Conservation (phyloP, 2,329 filamentous ascomycete species). For the Balansia obtecta region DNA sequence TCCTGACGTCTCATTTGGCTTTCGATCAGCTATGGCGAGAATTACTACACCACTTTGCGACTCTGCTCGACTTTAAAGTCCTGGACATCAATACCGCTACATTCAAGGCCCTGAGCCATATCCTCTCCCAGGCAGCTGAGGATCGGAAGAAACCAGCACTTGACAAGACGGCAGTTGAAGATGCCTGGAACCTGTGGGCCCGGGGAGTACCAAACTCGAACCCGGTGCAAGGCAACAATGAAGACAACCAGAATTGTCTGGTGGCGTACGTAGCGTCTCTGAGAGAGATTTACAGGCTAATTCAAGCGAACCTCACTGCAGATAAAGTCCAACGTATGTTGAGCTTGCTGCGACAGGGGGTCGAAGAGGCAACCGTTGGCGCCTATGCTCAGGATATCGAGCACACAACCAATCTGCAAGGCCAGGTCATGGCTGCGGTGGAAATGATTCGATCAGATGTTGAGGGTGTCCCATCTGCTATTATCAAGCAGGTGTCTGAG, state of each 20-base stretch:
- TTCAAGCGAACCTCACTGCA: constrained; percentile 49
- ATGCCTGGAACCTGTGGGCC: constrained; percentile 60
- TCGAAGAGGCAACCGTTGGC: constrained; percentile 56
- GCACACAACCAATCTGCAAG: constrained; percentile 60
- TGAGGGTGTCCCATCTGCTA: constrained; percentile 49
- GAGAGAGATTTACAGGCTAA: constrained; percentile 65
- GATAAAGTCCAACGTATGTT: constrained; percentile 57
- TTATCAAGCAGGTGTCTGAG: constrained; percentile 57
- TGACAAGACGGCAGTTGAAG: constrained; percentile 40
- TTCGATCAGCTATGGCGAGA: constrained; percentile 68
- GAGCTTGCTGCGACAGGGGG: constrained; percentile 54
- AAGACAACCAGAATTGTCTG: constrained; percentile 70
- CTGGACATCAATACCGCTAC: constrained; percentile 62
- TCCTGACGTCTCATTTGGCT: constrained; percentile 50
- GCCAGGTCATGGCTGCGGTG: constrained; percentile 53
- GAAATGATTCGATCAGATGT: constrained; percentile 56
- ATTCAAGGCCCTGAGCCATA: constrained; percentile 53
- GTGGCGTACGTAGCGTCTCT: constrained; percentile 71
- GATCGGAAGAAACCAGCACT: constrained; percentile 30
- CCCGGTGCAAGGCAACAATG: constrained; percentile 21
- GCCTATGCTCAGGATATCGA: constrained; percentile 63
- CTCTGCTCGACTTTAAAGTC: constrained; percentile 47
- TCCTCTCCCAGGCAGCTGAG: constrained; percentile 40
- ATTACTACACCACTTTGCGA: constrained; percentile 56
- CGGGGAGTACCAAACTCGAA: constrained; percentile 45